These are phyloP conservation scores for Zygosaccharomyces lentus DNA, from an alignment of 805 yeast genomes.

Conservation along the genomic window DNA sequence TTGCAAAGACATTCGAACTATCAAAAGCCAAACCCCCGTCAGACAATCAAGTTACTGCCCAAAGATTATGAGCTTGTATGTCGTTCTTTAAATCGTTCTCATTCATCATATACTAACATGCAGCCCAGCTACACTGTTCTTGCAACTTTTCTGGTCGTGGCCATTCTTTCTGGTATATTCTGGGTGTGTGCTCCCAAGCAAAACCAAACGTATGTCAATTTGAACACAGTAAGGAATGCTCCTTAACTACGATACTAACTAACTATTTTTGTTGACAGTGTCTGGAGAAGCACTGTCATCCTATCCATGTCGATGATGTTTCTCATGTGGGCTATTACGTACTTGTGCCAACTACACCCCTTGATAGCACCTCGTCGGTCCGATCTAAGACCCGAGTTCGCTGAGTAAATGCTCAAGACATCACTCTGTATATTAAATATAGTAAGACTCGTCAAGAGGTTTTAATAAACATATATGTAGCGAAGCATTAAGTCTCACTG, in stretches of 20 bases:
- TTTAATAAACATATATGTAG: constrained; percentile 12
- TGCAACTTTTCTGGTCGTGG: constrained; percentile 55
- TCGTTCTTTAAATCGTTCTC: neutral
- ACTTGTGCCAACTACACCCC: constrained; percentile 81
- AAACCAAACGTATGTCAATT: constrained; percentile 55
- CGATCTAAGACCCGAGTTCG: constrained; percentile 78
- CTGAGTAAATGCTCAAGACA: constrained; percentile 14
- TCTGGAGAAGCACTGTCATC: constrained; percentile 68
- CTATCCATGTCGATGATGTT: constrained; percentile 72
- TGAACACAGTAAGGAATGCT: neutral
- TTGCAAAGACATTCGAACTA: neutral
- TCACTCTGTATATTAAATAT: neutral
- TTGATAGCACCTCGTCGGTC: constrained; percentile 86
- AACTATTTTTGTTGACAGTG: constrained; percentile 33
- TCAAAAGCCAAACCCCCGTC: neutral
- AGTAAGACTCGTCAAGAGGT: neutral
- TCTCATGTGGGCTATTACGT: constrained; percentile 91
- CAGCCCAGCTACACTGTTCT: constrained; percentile 62
- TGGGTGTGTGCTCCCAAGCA: constrained; percentile 87
- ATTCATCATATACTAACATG: constrained; percentile 8
- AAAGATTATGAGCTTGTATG: constrained; percentile 19
- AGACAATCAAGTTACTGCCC: neutral
- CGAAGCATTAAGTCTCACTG: constrained; percentile 16
- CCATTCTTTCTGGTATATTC: constrained; percentile 55
- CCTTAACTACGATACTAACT: neutral